Percentiles rank a stretch among this genome's conserved stretches.
phyloP scores from a whole-genome alignment of 2,329 filamentous ascomycete species.

The Geosmithia flava region DNA sequence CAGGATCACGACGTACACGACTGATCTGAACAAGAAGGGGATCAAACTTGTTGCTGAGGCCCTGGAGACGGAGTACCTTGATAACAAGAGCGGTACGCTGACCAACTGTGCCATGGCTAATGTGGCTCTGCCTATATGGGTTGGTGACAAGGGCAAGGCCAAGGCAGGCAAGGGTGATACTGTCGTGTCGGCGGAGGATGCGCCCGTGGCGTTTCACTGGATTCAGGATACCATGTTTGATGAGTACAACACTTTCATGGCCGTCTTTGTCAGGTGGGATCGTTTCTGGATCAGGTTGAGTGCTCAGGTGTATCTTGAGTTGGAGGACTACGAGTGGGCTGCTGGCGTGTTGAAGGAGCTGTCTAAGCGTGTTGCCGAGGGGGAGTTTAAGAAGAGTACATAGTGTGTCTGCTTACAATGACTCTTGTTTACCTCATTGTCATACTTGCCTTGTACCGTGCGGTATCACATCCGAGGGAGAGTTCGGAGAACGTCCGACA shows the following conservation, averaged over 20 bases:
- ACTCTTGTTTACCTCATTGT: too few species aligned
- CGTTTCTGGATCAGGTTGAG: conserved; percentile 62
- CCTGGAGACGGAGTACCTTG: conserved; percentile 59
- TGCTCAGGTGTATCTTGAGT: conserved; percentile 74
- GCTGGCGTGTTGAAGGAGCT: conserved; percentile 43
- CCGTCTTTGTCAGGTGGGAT: conserved; percentile 46
- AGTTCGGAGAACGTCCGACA: too few species aligned
- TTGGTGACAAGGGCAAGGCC: conserved; percentile 10
- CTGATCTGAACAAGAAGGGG: conserved; percentile 49
- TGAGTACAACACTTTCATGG: conserved; percentile 61
- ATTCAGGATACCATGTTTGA: conserved; percentile 38
- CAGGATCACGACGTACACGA: conserved; percentile 51
- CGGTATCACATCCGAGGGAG: too few species aligned
- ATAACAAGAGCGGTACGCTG: conserved; percentile 50
- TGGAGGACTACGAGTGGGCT: conserved; percentile 64
- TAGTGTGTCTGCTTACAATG: too few species aligned
- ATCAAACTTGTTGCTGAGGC: conserved; percentile 46
- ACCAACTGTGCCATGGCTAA: conserved; percentile 61
- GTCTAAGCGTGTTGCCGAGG: conserved; percentile 23
- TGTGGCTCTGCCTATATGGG: conserved; percentile 54
- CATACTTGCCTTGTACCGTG: too few species aligned
- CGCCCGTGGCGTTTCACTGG: conserved; percentile 38
- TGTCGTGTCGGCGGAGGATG: conserved; percentile 15
- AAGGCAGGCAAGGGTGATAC: conserved; percentile 7
- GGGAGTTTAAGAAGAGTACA: neutral